Conservation (phyloP, 2,329 filamentous ascomycete species). For the Fusarium sp. region DNA sequence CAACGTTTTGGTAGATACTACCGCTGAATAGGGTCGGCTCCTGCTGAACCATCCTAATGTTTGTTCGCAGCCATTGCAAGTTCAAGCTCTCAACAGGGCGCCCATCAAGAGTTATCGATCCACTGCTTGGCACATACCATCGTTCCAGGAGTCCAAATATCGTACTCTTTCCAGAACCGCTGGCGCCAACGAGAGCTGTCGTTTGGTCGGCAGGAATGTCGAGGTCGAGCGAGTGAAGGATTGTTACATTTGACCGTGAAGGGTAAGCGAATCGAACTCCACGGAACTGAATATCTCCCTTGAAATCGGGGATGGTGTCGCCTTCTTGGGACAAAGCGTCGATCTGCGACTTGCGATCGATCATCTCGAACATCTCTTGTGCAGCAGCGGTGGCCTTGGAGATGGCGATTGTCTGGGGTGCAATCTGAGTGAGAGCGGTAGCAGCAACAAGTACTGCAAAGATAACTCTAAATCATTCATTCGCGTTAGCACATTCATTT, state of each 20-base stretch:
- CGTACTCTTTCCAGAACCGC: slow-evolving; percentile 71
- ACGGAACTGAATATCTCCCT: slow-evolving; percentile 62
- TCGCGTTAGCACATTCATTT: neutral
- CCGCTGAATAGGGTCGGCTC: slow-evolving; percentile 68
- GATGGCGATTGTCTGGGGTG: slow-evolving; percentile 61
- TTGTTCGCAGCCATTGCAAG: slow-evolving; percentile 65
- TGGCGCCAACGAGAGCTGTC: slow-evolving; percentile 69
- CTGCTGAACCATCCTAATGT: slow-evolving; percentile 65
- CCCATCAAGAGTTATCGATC: slow-evolving; percentile 61
- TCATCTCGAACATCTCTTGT: slow-evolving; percentile 61
- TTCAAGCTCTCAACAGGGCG: slow-evolving; percentile 59
- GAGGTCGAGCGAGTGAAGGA: slow-evolving; percentile 60
- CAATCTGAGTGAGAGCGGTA: slow-evolving; percentile 61
- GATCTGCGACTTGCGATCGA: slow-evolving; percentile 60
- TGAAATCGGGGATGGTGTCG: slow-evolving; percentile 45
- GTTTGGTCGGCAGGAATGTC: slow-evolving; percentile 61
- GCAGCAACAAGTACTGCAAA: slow-evolving; percentile 63
- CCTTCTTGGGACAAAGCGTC: slow-evolving; percentile 60
- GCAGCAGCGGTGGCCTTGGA: slow-evolving; percentile 63
- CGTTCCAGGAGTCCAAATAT: slow-evolving; percentile 69
- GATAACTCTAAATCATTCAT: slow-evolving; percentile 56
- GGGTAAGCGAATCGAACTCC: slow-evolving; percentile 69
- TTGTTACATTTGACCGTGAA: slow-evolving; percentile 63
- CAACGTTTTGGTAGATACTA: slow-evolving; percentile 66
- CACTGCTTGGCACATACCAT: slow-evolving; percentile 68